Conservation (phyloP, 2,329 filamentous ascomycete genomes). For the Pyrenochaeta sp. region DNA sequence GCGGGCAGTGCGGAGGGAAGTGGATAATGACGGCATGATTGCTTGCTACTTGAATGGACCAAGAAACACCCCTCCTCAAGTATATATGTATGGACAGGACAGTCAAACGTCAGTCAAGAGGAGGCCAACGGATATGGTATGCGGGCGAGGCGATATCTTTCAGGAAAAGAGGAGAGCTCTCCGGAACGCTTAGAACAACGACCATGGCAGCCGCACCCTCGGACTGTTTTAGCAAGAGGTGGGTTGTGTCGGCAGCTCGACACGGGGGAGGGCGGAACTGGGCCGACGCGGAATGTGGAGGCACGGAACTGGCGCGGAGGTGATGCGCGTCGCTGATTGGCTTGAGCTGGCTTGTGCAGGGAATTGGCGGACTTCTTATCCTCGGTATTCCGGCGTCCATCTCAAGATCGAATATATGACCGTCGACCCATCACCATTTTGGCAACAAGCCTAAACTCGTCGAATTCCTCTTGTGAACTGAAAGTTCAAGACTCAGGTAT, state of each 20-base stretch:
- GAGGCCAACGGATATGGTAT: too few species aligned
- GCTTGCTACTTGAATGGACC: background rate
- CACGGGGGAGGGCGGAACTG: conserved; percentile 14
- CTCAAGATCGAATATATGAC: background rate
- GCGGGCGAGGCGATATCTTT: conserved; percentile 1
- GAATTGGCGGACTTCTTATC: conserved; percentile 17
- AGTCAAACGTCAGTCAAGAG: too few species aligned
- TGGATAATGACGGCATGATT: conserved; percentile 47
- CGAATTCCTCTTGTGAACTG: too few species aligned
- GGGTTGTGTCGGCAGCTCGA: conserved; percentile 21
- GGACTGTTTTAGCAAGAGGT: conserved; percentile 14
- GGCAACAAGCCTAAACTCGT: too few species aligned
- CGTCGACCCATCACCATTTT: too few species aligned
- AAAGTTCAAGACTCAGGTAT: too few species aligned
- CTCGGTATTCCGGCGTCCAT: background rate
- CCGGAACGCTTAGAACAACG: background rate
- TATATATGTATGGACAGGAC: background rate
- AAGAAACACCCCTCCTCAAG: background rate
- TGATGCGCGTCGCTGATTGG: conserved; percentile 15
- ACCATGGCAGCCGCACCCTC: conserved; percentile 7
- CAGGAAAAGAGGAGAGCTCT: background rate
- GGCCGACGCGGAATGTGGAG: conserved; percentile 23
- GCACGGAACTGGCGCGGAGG: conserved; percentile 11
- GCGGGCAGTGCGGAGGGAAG: conserved; percentile 42
- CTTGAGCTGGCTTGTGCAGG: conserved; percentile 11